A percentile compares a stretch with the other conserved stretches of the same genome.
Conservation (phyloP, 768 basidiomycete genomes). For the Agaricus blazei region DNA sequence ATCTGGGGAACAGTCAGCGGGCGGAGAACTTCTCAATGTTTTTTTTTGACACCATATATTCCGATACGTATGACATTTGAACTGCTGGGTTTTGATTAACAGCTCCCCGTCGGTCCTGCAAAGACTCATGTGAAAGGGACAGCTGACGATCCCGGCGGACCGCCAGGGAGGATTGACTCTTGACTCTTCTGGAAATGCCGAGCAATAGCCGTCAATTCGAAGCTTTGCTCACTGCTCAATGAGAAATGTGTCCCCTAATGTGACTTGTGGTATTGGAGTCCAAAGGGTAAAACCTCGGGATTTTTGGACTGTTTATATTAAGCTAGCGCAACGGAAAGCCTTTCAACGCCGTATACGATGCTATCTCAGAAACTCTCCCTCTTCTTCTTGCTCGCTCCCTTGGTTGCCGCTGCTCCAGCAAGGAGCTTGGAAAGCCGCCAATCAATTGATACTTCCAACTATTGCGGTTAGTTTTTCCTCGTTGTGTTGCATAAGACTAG, state of each 20-base stretch:
- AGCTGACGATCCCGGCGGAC: slow-evolving; percentile 3
- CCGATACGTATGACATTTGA: background rate
- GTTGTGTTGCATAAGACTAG: background rate
- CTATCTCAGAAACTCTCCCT: slow-evolving; percentile 21
- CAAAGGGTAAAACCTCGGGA: slow-evolving; percentile 6
- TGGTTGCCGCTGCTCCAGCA: slow-evolving; percentile 25
- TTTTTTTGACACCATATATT: background rate
- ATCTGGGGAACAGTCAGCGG: background rate
- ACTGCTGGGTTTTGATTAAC: background rate
- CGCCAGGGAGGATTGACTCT: background rate
- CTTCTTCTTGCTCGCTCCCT: slow-evolving; percentile 24
- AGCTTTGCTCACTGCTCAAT: background rate
- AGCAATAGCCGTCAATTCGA: background rate
- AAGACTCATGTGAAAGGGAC: slow-evolving; percentile 1
- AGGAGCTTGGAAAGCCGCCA: slow-evolving; percentile 22
- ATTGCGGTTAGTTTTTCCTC: slow-evolving; percentile 26
- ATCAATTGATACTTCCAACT: slow-evolving; percentile 29
- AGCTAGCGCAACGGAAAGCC: background rate
- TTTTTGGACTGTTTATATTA: background rate
- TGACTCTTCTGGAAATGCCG: too few relatives aligned
- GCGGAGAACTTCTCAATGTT: background rate
- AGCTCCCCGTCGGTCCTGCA: background rate
- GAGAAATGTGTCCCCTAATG: background rate
- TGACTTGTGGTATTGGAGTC: background rate
- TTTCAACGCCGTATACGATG: slow-evolving; percentile 9